A percentile compares a stretch with the other conserved stretches of the same genome.
These are phyloP conservation scores for Fusarium tricinctum DNA, from an alignment of 2,329 filamentous ascomycete genomes.

Conservation along the genomic window DNA sequence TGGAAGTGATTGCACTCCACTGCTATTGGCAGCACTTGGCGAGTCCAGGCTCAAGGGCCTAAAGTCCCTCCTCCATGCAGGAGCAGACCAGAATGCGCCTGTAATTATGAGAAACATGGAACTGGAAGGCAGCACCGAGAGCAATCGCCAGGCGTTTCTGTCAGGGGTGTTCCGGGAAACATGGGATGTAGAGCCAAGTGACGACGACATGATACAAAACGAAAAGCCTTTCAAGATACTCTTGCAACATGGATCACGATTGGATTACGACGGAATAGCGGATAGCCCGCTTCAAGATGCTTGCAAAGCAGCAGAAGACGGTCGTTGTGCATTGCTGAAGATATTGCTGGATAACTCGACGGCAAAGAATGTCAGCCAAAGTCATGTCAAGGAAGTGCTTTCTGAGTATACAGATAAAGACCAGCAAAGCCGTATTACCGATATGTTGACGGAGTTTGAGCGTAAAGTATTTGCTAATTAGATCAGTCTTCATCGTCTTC, in stretches of 20 bases:
- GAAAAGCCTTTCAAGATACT: constrained; percentile 14
- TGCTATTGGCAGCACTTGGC: constrained; percentile 17
- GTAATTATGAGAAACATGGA: neutral
- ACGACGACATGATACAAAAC: neutral
- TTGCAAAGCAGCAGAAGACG: constrained; percentile 5
- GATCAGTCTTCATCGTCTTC: neutral
- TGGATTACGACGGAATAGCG: constrained; percentile 4
- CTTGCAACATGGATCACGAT: constrained; percentile 5
- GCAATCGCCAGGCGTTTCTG: constrained; percentile 14
- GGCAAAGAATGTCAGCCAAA: constrained; percentile 5
- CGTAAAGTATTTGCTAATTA: neutral
- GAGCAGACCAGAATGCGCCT: constrained; percentile 4
- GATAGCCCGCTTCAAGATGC: constrained; percentile 16
- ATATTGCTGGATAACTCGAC: constrained; percentile 11
- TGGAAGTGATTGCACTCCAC: constrained; percentile 17
- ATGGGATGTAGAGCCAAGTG: neutral
- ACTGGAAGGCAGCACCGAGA: neutral
- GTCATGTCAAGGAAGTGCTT: neutral
- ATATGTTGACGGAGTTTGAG: neutral
- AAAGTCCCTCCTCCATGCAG: constrained; percentile 9
- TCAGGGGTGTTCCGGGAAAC: constrained; percentile 11
- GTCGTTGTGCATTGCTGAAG: constrained; percentile 3
- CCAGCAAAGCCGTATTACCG: neutral
- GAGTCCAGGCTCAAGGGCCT: constrained; percentile 8
- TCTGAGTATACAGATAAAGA: neutral